Base-by-base conservation (phyloP, 106 monocot genomes). In the Iris macrosiphon region DNA sequence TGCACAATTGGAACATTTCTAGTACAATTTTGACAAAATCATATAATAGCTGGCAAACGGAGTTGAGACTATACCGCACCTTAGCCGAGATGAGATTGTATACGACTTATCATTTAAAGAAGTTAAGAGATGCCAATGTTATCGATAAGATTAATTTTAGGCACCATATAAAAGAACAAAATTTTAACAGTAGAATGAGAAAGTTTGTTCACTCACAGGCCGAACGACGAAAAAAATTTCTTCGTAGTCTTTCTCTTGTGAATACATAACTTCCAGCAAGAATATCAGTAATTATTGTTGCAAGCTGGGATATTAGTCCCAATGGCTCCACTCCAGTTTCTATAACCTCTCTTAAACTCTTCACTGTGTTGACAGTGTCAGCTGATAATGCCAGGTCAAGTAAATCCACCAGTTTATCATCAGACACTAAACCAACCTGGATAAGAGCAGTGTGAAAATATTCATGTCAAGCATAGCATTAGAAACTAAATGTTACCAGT, bases 261-360 rank as follows among this genome's bases (percentile, higher is more conserved):
- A 82, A 82, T 44, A 76, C 23, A 65, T 76, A 74, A 27, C 78
- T 76, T 21, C 79, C 79, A 61, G 83, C 79, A 63, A 88, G 69
- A 56, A 83, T 88, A 67, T 88, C 83, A 54, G 76, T 88, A 14
- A 88, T 79, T 60, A 76, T 30, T 30, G 79, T 67, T 20, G 83
- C 79, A 24, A 88, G 65, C 40, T 79, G 88, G 16, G 82, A 79
- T 72, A 83, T 73, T 61, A 88, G 43, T 24, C 61, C 72, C 35
- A 83, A 21, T 40, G 92, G 92, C 31, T 92, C 92, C 19, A 77
- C 76, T 40, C 87, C 92, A 50, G 87, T 60, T 59, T 83, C 83
- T 26, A 70, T 76, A 24, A 83, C 60, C 45, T 79, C 75, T 64
- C 83, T 60, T 42, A 83, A 75, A 4, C 48, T 54, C 75, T 83